phyloP scores from a whole-genome alignment of 192 early-diverging fungal genomes.

The Physocladia obscura region DNA sequence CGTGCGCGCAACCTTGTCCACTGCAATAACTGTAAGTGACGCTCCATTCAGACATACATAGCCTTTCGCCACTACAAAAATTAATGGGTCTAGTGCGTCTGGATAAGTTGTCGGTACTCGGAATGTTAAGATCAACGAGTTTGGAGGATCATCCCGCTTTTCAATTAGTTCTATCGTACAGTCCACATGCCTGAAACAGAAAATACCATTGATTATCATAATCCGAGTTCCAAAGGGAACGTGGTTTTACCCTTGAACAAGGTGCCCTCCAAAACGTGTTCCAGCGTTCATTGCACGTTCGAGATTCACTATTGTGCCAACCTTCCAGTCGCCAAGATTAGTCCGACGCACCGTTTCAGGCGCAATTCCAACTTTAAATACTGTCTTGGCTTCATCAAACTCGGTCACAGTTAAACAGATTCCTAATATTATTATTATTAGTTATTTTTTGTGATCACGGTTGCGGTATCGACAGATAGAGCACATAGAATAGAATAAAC shows the following conservation, averaged over 20 bases:
- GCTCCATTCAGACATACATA: slow-evolving; percentile 93
- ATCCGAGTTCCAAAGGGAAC: not conserved
- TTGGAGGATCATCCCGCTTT: slow-evolving; percentile 79
- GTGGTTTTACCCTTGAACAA: slow-evolving; percentile 55
- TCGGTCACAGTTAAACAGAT: slow-evolving; percentile 96
- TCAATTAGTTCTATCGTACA: slow-evolving; percentile 73
- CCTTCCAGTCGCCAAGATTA: slow-evolving; percentile 80
- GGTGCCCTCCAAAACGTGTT: slow-evolving; percentile 93
- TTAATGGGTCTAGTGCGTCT: slow-evolving; percentile 55
- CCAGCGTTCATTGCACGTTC: slow-evolving; percentile 86
- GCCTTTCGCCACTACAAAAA: slow-evolving; percentile 92
- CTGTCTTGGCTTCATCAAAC: slow-evolving; percentile 59
- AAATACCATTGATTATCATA: not conserved
- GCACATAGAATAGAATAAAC: not conserved
- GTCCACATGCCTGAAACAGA: slow-evolving; percentile 80
- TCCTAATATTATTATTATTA: slow-evolving; percentile 48
- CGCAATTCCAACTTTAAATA: slow-evolving; percentile 88
- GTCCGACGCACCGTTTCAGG: slow-evolving; percentile 93
- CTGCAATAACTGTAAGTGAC: slow-evolving; percentile 89
- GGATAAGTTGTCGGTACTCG: slow-evolving; percentile 41
- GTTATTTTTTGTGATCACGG: too few relatives aligned
- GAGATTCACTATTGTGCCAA: slow-evolving; percentile 83
- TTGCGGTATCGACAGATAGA: too few relatives aligned
- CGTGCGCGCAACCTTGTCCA: slow-evolving; percentile 68
- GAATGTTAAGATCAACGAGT: slow-evolving; percentile 79